These are phyloP conservation scores for Austroboletus sp. DNA, from an alignment of 1,284 basidiomycete species.

Conservation along the genomic window DNA sequence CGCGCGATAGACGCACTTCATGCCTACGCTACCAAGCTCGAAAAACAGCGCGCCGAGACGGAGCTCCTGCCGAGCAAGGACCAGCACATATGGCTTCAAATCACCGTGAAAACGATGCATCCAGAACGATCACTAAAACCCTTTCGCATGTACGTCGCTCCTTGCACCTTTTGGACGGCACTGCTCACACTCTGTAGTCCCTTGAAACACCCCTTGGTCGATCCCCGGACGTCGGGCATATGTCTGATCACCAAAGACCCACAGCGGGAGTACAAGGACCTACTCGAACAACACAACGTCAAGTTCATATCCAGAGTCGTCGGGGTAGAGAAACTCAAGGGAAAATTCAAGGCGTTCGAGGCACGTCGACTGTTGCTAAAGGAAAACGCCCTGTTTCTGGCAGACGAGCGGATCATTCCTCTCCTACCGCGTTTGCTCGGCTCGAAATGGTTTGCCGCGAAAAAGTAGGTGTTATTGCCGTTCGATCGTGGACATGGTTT, in stretches of 20 bases:
- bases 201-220: slow-evolving; percentile 75
- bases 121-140: slow-evolving; percentile 77
- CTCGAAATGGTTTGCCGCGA: slow-evolving; percentile 86
- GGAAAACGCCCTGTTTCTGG: slow-evolving; percentile 88
- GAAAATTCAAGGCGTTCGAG: slow-evolving; percentile 91
- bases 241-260: slow-evolving; percentile 95
- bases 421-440: slow-evolving; percentile 83
- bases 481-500: background rate
- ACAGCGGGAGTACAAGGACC: slow-evolving; percentile 91
- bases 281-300: slow-evolving; percentile 71
- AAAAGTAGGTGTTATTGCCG: slow-evolving; percentile 62
- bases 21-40: slow-evolving; percentile 63
- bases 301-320: slow-evolving; percentile 91
- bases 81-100: slow-evolving; percentile 78
- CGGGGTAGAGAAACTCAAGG: slow-evolving; percentile 81
- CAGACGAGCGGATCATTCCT: slow-evolving; percentile 86
- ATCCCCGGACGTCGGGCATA: slow-evolving; percentile 69
- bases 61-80: slow-evolving; percentile 78
- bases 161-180: background rate
- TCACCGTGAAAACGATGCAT: slow-evolving; percentile 76
- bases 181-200: slow-evolving; percentile 43
- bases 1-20: slow-evolving; percentile 62
- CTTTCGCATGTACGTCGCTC: slow-evolving; percentile 63
- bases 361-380: slow-evolving; percentile 78
- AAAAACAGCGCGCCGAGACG: slow-evolving; percentile 59